A percentile compares a stretch with the other conserved stretches of the same genome.
Evolutionary conservation across 108 stramenopile genomes (phyloP).

Genomic region (Fistulifera pelliculosa): DNA sequence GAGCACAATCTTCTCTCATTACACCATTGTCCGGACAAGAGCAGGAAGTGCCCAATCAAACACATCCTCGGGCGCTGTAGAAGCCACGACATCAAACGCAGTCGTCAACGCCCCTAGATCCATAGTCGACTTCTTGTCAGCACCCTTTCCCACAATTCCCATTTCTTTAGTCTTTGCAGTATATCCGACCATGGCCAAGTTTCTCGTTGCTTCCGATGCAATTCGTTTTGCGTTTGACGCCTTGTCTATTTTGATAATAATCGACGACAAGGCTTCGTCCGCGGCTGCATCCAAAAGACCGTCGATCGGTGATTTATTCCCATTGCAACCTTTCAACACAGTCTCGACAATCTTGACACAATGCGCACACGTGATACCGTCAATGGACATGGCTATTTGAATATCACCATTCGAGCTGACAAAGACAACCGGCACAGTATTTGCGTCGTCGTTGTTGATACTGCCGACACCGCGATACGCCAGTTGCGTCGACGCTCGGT

Average conservation of each 20-base stretch:
- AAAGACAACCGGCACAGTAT: constrained; percentile 61
- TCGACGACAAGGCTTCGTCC: constrained; percentile 45
- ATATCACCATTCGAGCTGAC: constrained; percentile 53
- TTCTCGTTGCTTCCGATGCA: constrained; percentile 68
- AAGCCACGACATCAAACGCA: constrained; percentile 44
- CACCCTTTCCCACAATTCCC: constrained; percentile 25
- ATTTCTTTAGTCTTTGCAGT: constrained; percentile 62
- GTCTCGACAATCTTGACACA: constrained; percentile 89
- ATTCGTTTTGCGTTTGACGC: constrained; percentile 50
- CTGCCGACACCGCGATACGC: constrained; percentile 57
- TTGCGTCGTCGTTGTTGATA: constrained; percentile 62
- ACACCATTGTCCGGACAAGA: constrained; percentile 83
- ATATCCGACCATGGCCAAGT: constrained; percentile 84
- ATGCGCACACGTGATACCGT: constrained; percentile 84
- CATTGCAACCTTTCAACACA: constrained; percentile 77
- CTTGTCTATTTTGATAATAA: constrained; percentile 65
- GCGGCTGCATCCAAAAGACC: constrained; percentile 80
- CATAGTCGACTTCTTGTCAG: constrained; percentile 28
- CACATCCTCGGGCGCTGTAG: constrained; percentile 28
- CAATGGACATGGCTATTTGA: constrained; percentile 67
- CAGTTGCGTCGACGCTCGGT: constrained; percentile 57
- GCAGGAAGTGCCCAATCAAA: constrained; percentile 71
- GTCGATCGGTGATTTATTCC: constrained; percentile 75
- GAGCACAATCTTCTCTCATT: constrained; percentile 51
- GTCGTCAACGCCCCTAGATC: constrained; percentile 31